Evolutionary conservation across 805 yeast species (phyloP).

Genomic region (Sugiyamaella floridensis): DNA sequence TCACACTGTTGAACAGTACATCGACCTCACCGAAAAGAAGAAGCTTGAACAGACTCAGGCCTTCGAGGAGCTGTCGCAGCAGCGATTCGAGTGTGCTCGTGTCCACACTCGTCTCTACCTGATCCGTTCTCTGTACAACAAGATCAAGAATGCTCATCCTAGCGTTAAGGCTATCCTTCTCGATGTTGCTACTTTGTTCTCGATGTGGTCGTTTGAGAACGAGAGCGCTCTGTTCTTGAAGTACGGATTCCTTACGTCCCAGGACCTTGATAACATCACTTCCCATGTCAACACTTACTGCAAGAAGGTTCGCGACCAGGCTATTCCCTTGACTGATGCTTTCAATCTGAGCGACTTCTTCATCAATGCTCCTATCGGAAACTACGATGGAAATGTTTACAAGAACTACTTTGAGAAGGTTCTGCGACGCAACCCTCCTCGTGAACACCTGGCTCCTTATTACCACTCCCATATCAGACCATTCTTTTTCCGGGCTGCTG

Average conservation of each 20-base stretch:
- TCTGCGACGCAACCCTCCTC: constrained; percentile 42
- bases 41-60: constrained; percentile 21
- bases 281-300: constrained; percentile 41
- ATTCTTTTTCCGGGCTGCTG: constrained; percentile 20
- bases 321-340: constrained; percentile 74
- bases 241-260: constrained; percentile 47
- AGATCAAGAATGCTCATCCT: constrained; percentile 31
- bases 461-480: constrained; percentile 33
- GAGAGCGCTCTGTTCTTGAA: constrained; percentile 69
- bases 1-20: constrained; percentile 28
- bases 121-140: constrained; percentile 33
- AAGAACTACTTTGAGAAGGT: constrained; percentile 62
- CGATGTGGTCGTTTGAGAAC: constrained; percentile 58
- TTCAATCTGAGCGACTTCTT: constrained; percentile 75
- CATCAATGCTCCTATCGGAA: constrained; percentile 77
- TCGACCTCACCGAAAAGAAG: constrained; percentile 11
- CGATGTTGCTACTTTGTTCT: constrained; percentile 54
- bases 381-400: constrained; percentile 75
- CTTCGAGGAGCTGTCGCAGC: constrained; percentile 36
- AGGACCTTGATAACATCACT: constrained; percentile 39
- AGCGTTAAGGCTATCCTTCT: constrained; percentile 44
- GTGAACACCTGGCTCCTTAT: constrained; percentile 54
- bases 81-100: constrained; percentile 35
- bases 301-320: constrained; percentile 53
- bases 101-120: constrained; percentile 34